A percentile compares a stretch with the other conserved stretches of the same genome.
These are phyloP conservation scores for Aspergillus japonicus DNA, from an alignment of 2,329 filamentous ascomycete species.

Conservation along the genomic window DNA sequence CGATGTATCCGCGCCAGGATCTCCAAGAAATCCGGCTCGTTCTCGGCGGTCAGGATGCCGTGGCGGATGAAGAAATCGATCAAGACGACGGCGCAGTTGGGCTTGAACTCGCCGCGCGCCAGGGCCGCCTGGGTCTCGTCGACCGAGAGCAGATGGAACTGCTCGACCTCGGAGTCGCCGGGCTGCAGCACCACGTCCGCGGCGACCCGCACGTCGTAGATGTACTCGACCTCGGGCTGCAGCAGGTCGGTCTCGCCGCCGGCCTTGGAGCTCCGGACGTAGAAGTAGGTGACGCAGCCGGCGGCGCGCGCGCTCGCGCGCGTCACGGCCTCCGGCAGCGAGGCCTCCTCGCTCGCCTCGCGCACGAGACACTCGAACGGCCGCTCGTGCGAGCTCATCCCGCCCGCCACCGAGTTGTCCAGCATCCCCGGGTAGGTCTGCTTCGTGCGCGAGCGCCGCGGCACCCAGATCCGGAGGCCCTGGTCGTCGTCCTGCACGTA, in stretches of 20 bases:
- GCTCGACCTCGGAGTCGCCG: conserved; percentile 84
- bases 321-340: conserved; percentile 68
- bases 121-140: conserved; percentile 73
- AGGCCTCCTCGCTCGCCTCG: conserved; percentile 87
- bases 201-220: conserved; percentile 83
- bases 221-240: conserved; percentile 87
- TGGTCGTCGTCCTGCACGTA: conserved; percentile 56
- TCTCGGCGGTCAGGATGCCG: conserved; percentile 73
- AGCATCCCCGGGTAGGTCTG: conserved; percentile 88
- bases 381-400: conserved; percentile 75
- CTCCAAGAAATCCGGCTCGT: conserved; percentile 75
- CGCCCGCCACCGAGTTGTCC: conserved; percentile 90
- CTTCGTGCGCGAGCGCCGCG: conserved; percentile 72
- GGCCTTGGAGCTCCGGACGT: conserved; percentile 71
- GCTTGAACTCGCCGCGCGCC: conserved; percentile 76
- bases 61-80: conserved; percentile 89
- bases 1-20: conserved; percentile 76
- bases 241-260: conserved; percentile 79
- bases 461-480: conserved; percentile 75
- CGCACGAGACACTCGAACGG: conserved; percentile 80
- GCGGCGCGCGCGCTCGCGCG: conserved; percentile 57
- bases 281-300: conserved; percentile 80
- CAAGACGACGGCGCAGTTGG: conserved; percentile 81
- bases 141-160: conserved; percentile 74
- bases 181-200: conserved; percentile 68